Percentiles rank a stretch among this genome's conserved stretches.
These are phyloP conservation scores for Brassica carinata DNA, from an alignment of 345 rosid genomes.

Conservation along the genomic window DNA sequence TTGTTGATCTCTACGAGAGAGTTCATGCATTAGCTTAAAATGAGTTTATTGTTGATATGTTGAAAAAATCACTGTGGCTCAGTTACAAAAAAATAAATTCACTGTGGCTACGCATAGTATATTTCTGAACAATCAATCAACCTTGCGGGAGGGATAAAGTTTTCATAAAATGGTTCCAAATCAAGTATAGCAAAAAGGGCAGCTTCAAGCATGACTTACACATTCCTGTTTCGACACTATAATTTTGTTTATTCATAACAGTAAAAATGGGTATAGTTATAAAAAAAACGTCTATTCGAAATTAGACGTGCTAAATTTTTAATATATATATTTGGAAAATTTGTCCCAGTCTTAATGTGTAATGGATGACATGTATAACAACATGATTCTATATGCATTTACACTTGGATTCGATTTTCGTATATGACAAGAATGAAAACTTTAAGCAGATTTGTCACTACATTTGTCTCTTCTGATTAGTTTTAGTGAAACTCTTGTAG, in stretches of 20 bases:
- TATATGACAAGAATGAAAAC: conserved; percentile 14
- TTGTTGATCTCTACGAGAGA: neutral
- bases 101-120: neutral
- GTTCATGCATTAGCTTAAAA: neutral
- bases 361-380: conserved; percentile 28
- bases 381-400: conserved; percentile 16
- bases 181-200: neutral
- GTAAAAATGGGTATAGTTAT: neutral
- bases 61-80: no score
- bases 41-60: neutral
- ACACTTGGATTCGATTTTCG: conserved; percentile 12
- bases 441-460: conserved; percentile 24
- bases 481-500: neutral
- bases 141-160: neutral
- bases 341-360: conserved; percentile 15
- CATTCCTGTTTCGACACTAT: neutral
- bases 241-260: neutral
- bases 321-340: neutral
- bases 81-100: neutral
- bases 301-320: neutral
- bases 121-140: conserved; percentile 5
- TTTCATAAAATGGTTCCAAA: neutral
- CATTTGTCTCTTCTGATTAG: conserved; percentile 1
- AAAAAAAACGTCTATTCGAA: neutral
- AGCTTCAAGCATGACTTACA: conserved; percentile 6